These are phyloP conservation scores for Botrytis tulipae DNA, from an alignment of 2,329 filamentous ascomycete species.

Conservation along the genomic window DNA sequence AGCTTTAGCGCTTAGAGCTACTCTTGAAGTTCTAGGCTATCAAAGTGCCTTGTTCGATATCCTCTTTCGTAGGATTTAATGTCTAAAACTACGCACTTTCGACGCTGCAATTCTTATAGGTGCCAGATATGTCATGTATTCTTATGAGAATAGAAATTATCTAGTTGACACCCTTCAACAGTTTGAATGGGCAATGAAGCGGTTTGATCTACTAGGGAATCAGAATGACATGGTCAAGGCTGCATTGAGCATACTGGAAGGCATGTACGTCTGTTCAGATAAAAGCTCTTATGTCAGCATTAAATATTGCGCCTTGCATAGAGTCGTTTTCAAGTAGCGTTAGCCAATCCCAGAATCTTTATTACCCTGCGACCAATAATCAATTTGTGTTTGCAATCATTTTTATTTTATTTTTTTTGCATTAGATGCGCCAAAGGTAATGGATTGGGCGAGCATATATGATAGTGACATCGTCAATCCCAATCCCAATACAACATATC, in stretches of 20 bases:
- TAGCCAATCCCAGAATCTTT: conserved; percentile 37
- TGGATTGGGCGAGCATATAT: conserved; percentile 5
- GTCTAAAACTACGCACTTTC: conserved; percentile 62
- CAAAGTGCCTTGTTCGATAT: conserved; percentile 51
- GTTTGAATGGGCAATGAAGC: conserved; percentile 57
- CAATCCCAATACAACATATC: background rate
- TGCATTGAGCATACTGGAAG: conserved; percentile 53
- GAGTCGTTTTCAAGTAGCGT: conserved; percentile 19
- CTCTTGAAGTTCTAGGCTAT: conserved; percentile 53
- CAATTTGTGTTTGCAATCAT: conserved; percentile 54
- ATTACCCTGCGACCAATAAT: conserved; percentile 55
- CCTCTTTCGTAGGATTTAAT: conserved; percentile 51
- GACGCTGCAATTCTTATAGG: conserved; percentile 62
- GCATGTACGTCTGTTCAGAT: conserved; percentile 53
- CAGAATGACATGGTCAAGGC: conserved; percentile 54
- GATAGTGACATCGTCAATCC: conserved; percentile 11
- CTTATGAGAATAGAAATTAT: conserved; percentile 51
- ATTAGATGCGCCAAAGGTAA: background rate
- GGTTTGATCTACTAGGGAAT: conserved; percentile 54
- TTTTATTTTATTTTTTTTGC: background rate
- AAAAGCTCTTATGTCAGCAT: conserved; percentile 41
- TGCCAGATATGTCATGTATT: conserved; percentile 59
- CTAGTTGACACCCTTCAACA: conserved; percentile 52
- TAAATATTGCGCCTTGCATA: background rate
- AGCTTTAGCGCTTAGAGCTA: conserved; percentile 53